Evolutionary conservation across 2,329 filamentous ascomycete species (phyloP), one percentile per base, ranked within the genome.

Genomic region (Didymella arachidicola): DNA sequence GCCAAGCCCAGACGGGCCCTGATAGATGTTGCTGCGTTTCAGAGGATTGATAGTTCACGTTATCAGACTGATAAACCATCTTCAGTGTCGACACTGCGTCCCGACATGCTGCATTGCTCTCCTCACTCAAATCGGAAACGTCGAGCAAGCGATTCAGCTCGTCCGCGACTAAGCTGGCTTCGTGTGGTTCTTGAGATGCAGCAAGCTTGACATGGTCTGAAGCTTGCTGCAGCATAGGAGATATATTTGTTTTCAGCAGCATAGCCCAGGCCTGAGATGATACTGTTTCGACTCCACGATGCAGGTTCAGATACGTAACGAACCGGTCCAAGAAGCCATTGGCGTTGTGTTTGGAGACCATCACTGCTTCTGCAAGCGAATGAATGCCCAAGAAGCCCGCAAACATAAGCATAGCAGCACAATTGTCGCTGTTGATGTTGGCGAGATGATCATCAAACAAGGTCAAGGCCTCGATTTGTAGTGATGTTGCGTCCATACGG

Each of bases 301-400:
- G 66, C 12, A 68, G 57, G 26, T 64, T 61, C 19, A 67, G 53
- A 46, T 67, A 65, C 19, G 54, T 54, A 29, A 64, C 51, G n/a
- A 65, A 67, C 7, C 54, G 46, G 49, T 68, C 59, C 32, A 68
- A 36, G 18, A 67, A 64, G 12, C 50, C 57, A 29, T 57, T 49
- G 29, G 61, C 50, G 41, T 61, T 50, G 12, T 30, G 25, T 32
- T 58, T 48, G 4, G 56, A 57, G 16, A 41, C 34, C 18, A 45
- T 57, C 16, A 62, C 63, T 27, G 56, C 65, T 34, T 66, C 65
- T 18, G 48, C 61, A 29, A 67, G 61, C n/a, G 65, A 36, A 48
- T 67, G 60, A 8, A 61, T 52, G 18, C 65, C 50, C 7, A 67
- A 44, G 12, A 66, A 26, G 36, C 42, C 61, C 16, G 65, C 29